Conservation (phyloP, 352 stramenopile genomes). For the Plasmopara muralis region DNA sequence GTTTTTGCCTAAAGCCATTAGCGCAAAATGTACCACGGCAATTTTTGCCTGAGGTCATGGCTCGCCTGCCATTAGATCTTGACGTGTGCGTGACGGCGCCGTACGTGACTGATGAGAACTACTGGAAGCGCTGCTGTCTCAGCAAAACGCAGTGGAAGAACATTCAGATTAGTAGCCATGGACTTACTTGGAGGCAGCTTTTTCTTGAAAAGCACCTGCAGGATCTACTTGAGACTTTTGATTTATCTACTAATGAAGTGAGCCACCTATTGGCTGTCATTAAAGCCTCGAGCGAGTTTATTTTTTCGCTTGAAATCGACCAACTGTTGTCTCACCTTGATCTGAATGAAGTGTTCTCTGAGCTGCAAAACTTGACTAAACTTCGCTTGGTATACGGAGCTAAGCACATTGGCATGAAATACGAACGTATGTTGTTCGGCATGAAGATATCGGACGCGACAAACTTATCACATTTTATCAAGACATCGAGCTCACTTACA, state of each 20-base stretch:
- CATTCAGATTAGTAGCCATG: slow-evolving; percentile 85
- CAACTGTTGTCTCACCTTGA: slow-evolving; percentile 89
- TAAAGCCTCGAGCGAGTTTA: slow-evolving; percentile 75
- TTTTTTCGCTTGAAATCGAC: slow-evolving; percentile 86
- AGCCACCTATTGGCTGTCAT: slow-evolving; percentile 67
- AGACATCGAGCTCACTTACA: slow-evolving; percentile 80
- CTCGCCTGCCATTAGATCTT: slow-evolving; percentile 71
- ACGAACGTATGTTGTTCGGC: slow-evolving; percentile 91
- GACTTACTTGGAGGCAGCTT: slow-evolving; percentile 92
- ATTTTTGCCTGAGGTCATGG: slow-evolving; percentile 80
- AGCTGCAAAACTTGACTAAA: slow-evolving; percentile 86
- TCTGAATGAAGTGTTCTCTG: slow-evolving; percentile 73
- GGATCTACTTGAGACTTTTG: slow-evolving; percentile 74
- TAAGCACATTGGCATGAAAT: slow-evolving; percentile 92
- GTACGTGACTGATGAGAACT: slow-evolving; percentile 90
- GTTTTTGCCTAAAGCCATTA: slow-evolving; percentile 62
- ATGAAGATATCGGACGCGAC: slow-evolving; percentile 94
- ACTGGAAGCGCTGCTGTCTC: slow-evolving; percentile 90
- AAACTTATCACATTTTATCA: slow-evolving; percentile 84
- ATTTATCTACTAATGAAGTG: slow-evolving; percentile 38
- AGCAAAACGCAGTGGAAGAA: slow-evolving; percentile 85
- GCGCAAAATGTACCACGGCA: slow-evolving; percentile 67
- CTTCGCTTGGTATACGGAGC: slow-evolving; percentile 84
- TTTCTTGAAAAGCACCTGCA: slow-evolving; percentile 81
- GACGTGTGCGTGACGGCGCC: slow-evolving; percentile 71